A percentile compares a stretch with the other conserved stretches of the same genome.
phyloP scores from a whole-genome alignment of 2,329 filamentous ascomycete species.

The Colletotrichum sidae region DNA sequence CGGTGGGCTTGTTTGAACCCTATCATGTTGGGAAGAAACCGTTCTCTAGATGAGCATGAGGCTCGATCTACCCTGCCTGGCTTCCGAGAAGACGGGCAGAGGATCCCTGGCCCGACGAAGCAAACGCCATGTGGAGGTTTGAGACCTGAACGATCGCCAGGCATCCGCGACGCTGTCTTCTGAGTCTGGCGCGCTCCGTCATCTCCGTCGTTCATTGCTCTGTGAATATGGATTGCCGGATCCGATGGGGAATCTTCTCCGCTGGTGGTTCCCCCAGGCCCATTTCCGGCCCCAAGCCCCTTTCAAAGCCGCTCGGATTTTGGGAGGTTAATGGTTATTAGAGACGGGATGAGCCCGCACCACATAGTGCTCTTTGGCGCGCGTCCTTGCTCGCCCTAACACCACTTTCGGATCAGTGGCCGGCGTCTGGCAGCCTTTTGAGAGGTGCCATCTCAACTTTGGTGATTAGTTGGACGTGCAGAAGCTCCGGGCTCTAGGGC shows the following conservation, averaged over 20 bases:
- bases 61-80: neutral
- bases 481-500: constrained; percentile 15
- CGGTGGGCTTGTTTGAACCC: constrained; percentile 23
- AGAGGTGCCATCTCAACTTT: constrained; percentile 33
- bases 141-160: neutral
- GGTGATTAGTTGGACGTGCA: constrained; percentile 19
- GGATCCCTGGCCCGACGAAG: constrained; percentile 1
- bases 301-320: constrained; percentile 2
- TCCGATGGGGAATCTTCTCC: constrained; percentile 25
- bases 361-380: constrained; percentile 16
- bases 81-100: constrained; percentile 17
- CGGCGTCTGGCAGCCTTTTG: constrained; percentile 27
- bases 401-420: constrained; percentile 7
- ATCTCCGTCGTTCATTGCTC: constrained; percentile 3
- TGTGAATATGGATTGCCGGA: neutral
- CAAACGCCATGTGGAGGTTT: constrained; percentile 29
- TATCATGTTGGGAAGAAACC: constrained; percentile 6
- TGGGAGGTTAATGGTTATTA: constrained; percentile 1
- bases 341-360: neutral
- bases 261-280: neutral
- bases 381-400: constrained; percentile 25
- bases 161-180: constrained; percentile 12
- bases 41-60: constrained; percentile 4
- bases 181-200: constrained; percentile 10
- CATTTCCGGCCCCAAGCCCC: neutral